Base-by-base conservation (phyloP, 495 filamentous ascomycete species). In the Cenococcum geophilum region DNA sequence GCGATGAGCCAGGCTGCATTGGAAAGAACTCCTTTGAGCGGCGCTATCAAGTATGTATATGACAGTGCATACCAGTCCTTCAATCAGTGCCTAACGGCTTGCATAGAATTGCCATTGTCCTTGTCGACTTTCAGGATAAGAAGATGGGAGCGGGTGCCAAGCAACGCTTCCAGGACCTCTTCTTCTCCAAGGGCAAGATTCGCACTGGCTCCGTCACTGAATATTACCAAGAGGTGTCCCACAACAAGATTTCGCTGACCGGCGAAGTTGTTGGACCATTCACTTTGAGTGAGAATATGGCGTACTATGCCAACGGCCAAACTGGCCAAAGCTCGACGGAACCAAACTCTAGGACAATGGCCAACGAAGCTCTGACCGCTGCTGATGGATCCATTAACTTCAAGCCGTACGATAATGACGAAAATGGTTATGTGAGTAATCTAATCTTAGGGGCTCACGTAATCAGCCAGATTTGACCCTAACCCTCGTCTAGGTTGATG, bases 181-280 rank as follows among this genome's bases (percentile, higher is more conserved):
- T 66, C 53, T 66, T 66, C 59, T 62, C 63, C 42, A 53, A 45
- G 11, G 22, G 22, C 3, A 51, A 51, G 22, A 51, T 51, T 23
- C 22, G 16, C n/a, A 22, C n/a, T 10, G 59, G 59, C 12, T 62
- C 59, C 53, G 63, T 58, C 1, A 45, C 5, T 10, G 63, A 66
- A 47, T 66, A 61, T 40, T 66, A 62, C 34, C 4, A 21, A 2
- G 59, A 66, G 23, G 63, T 62, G 22, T 58, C 52, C 59, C 32
- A 48, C 20, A 53, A 59, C n/a, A 36, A 23, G 4, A 47, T 62
- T 45, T 53, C 40, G 23, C 18, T 66, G 18, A 58, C 63, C 10
- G 63, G 63, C 4, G 48, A 3, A 20, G 48, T 51, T 21, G 22
- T 51, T 21, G 48, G 48, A 5, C 48, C 48, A 3, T 51, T 21